phyloP scores from a whole-genome alignment of 352 stramenopile genomes.

The Phytophthora citricola region DNA sequence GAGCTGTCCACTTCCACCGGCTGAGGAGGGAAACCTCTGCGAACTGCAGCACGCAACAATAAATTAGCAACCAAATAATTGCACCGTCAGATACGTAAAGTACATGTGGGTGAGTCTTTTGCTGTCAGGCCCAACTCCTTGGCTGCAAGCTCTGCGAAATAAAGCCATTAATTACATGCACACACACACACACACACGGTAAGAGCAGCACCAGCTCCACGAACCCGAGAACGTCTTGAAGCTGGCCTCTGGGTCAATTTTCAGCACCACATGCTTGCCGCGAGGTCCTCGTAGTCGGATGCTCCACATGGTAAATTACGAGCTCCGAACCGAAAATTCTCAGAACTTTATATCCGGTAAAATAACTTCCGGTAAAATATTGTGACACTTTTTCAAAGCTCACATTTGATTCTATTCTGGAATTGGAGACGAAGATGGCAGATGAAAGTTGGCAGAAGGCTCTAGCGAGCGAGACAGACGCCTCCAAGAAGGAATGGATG shows the following conservation, averaged over 20 bases:
- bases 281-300: slow-evolving; percentile 68
- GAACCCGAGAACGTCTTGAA: slow-evolving; percentile 62
- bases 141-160: slow-evolving; percentile 44
- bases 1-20: slow-evolving; percentile 42
- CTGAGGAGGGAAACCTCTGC: slow-evolving; percentile 70
- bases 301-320: slow-evolving; percentile 53
- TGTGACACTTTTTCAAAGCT: slow-evolving; percentile 15
- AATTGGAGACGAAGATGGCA: slow-evolving; percentile 13
- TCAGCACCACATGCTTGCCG: slow-evolving; percentile 60
- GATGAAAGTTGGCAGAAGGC: slow-evolving; percentile 35
- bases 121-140: slow-evolving; percentile 53
- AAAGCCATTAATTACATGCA: slow-evolving; percentile 4
- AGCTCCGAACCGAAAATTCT: slow-evolving; percentile 21
- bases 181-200: neutral
- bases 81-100: slow-evolving; percentile 38
- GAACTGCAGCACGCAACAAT: slow-evolving; percentile 45
- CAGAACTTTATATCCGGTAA: slow-evolving; percentile 5
- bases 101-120: slow-evolving; percentile 59
- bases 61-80: neutral
- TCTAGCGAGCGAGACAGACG: slow-evolving; percentile 42
- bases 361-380: too few relatives aligned
- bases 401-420: neutral
- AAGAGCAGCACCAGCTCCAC: slow-evolving; percentile 15
- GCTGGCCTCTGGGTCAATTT: slow-evolving; percentile 45
- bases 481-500: slow-evolving; percentile 64